Base-by-base conservation (phyloP, 2,329 filamentous ascomycete genomes). In the Scedosporium minutisporum region DNA sequence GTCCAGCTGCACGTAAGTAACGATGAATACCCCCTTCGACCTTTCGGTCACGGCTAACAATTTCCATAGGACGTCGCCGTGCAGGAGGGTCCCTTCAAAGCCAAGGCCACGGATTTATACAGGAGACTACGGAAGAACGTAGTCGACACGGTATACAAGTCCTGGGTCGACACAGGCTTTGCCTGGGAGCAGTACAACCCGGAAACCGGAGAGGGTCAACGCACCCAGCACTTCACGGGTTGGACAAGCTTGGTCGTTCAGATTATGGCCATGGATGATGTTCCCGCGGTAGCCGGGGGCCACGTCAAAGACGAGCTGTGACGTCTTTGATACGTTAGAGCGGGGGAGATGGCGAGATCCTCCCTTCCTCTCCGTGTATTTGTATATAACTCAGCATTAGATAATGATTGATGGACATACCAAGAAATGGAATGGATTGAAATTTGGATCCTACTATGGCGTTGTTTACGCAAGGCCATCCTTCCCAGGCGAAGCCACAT, bases 241-340 rank as follows among this genome's bases (percentile, higher is more conserved):
- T 99, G 95, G 95, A 99, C 95, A n/a, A 96, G 91, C 73, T 79
- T 97, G 75, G 90, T 97, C 58, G 93, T 97, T 57, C 97, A 96
- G 80, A 91, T 99, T 67, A 96, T 97, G 92, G 86, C 86, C 57
- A 93, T 99, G 91, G 89, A 58, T n/a, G 53, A 62, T 9, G 16
- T 62, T n/a, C 25, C 53, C 16, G 18, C 53, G 6, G 53, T 14
- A 9, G 9, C 46, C 14, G 38, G n/a, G n/a, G 53, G 25, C 18
- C 60, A 57, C n/a, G 53, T 42, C n/a, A 61, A 18, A 48, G 60
- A 62, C 18, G 61, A 62, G 55, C 55, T 62, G 3, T 62, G 29
- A 58, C 18, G 23, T 55, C 16, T 21, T n/a, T 21, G 18, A 48
- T 48, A 7, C n/a, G 44, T 10, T 18, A 16, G n/a, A 6, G 14